Percentiles rank a stretch among this genome's conserved stretches.
These are phyloP conservation scores for Xylariaceae sp. DNA, from an alignment of 2,329 filamentous ascomycete genomes.

Conservation along the genomic window DNA sequence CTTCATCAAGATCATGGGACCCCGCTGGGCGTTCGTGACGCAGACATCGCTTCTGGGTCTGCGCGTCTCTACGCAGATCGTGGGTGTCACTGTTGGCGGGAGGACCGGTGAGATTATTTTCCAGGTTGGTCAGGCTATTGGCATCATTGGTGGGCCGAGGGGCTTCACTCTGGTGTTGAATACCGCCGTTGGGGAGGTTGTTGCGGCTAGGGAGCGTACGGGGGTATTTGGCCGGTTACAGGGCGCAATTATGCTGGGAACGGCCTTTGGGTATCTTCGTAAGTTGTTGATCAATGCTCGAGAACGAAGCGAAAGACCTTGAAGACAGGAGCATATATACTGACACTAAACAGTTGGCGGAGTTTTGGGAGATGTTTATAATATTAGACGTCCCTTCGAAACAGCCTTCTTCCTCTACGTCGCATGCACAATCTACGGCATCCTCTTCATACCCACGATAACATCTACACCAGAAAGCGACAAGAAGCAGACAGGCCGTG, in stretches of 20 bases:
- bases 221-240: slow-evolving; percentile 60
- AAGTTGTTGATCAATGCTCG: slow-evolving; percentile 19
- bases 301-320: no score
- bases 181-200: slow-evolving; percentile 63
- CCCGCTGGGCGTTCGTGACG: slow-evolving; percentile 57
- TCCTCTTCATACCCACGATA: slow-evolving; percentile 38
- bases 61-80: slow-evolving; percentile 58
- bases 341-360: slow-evolving; percentile 48
- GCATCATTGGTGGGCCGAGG: slow-evolving; percentile 62
- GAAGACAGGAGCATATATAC: not conserved
- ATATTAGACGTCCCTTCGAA: slow-evolving; percentile 62
- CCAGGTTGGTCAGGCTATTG: slow-evolving; percentile 64
- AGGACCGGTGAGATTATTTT: slow-evolving; percentile 62
- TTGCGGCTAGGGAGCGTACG: slow-evolving; percentile 56
- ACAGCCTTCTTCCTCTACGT: slow-evolving; percentile 57
- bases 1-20: slow-evolving; percentile 62
- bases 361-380: slow-evolving; percentile 58
- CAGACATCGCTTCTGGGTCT: slow-evolving; percentile 63
- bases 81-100: slow-evolving; percentile 61
- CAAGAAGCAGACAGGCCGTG: slow-evolving; percentile 27
- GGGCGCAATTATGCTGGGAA: slow-evolving; percentile 64
- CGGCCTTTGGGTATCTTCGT: slow-evolving; percentile 59
- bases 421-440: slow-evolving; percentile 39
- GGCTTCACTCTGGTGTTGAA: slow-evolving; percentile 65
- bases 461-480: slow-evolving; percentile 10